Conservation (phyloP, 2,329 filamentous ascomycete genomes). For the Paecilomyces fulvus region DNA sequence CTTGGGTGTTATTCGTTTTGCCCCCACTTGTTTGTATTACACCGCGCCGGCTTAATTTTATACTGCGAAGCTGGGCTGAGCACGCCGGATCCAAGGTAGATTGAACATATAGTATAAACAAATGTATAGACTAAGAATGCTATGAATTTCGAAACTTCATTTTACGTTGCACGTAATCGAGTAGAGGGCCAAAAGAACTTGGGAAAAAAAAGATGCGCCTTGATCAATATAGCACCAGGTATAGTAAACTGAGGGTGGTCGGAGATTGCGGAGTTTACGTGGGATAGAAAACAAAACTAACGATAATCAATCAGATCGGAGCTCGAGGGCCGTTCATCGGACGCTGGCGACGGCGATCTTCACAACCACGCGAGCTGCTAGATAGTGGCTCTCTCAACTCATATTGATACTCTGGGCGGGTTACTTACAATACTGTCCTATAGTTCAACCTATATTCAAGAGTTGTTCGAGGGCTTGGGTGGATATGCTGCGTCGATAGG, state of each 20-base stretch:
- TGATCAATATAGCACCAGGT: not conserved
- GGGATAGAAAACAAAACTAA: not conserved
- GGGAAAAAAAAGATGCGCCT: no score
- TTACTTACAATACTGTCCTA: not conserved
- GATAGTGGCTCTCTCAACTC: not conserved
- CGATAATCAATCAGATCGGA: slow-evolving; percentile 11
- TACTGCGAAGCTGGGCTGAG: not conserved
- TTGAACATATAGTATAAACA: not conserved
- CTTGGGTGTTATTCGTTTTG: not conserved
- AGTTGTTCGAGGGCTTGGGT: not conserved
- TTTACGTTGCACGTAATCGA: not conserved
- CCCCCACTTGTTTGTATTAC: not conserved
- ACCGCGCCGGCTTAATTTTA: not conserved
- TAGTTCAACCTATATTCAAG: not conserved
- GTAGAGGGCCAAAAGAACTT: not conserved
- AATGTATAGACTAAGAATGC: not conserved
- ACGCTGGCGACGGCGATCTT: not conserved
- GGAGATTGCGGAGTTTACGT: slow-evolving; percentile 17
- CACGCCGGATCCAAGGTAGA: not conserved
- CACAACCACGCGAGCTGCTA: not conserved
- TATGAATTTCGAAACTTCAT: not conserved
- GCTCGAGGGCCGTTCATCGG: not conserved
- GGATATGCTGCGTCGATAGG: not conserved
- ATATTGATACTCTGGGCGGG: not conserved
- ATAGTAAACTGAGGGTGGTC: not conserved